phyloP scores from a whole-genome alignment of 1,139 yeast genomes.

The Williopsis jadinii region DNA sequence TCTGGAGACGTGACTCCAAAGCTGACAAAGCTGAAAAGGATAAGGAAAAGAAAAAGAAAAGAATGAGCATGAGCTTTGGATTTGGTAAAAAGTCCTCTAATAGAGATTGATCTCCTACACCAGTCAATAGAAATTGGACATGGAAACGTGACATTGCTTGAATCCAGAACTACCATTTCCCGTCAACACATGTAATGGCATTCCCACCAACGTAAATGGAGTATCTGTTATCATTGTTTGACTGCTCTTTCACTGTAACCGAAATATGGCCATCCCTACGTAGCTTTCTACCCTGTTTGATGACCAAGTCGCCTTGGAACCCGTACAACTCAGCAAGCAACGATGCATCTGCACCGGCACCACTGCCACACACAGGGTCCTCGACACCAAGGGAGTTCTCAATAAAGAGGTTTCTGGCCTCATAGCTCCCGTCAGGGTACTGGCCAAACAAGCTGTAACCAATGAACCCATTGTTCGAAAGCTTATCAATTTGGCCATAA shows the following conservation, averaged over 20 bases:
- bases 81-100: constrained; percentile 1
- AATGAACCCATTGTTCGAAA: constrained; percentile 15
- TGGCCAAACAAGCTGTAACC: constrained; percentile 36
- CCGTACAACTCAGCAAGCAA: constrained; percentile 21
- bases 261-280: constrained; percentile 29
- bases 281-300: constrained; percentile 32
- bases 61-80: constrained; percentile 18
- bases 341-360: constrained; percentile 34
- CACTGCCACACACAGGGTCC: constrained; percentile 50
- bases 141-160: no score
- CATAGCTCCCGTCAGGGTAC: constrained; percentile 13
- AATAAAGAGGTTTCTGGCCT: constrained; percentile 33
- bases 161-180: constrained; percentile 13
- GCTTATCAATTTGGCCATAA: constrained; percentile 20
- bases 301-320: constrained; percentile 16
- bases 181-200: constrained; percentile 29
- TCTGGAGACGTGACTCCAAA: constrained; percentile 14
- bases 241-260: constrained; percentile 17
- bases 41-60: constrained; percentile 13
- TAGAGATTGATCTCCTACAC: no score
- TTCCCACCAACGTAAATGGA: constrained; percentile 26
- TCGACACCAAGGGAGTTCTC: constrained; percentile 28
- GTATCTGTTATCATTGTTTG: constrained; percentile 14
- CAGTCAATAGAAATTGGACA: no score
- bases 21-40: constrained; percentile 4